These are phyloP conservation scores for Aspergillus nanangensis DNA, from an alignment of 495 filamentous ascomycete species.

Conservation along the genomic window DNA sequence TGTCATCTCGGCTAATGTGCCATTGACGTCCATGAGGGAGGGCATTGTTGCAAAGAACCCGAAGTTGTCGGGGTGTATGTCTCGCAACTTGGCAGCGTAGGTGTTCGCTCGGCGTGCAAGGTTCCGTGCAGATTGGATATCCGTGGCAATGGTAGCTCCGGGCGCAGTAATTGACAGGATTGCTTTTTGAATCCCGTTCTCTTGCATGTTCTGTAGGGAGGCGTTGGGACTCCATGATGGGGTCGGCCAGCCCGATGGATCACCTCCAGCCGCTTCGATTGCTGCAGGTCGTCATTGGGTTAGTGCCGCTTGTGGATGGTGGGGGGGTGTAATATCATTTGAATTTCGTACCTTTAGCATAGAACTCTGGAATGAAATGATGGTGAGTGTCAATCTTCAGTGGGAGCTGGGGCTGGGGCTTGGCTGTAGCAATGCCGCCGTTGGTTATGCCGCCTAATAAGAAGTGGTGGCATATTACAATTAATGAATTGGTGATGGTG, in stretches of 20 bases:
- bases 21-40: constrained; percentile 28
- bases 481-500: no score
- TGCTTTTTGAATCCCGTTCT: constrained; percentile 29
- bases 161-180: constrained; percentile 47
- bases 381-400: constrained; percentile 39
- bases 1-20: constrained; percentile 36
- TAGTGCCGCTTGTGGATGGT: not conserved
- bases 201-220: constrained; percentile 28
- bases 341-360: constrained; percentile 29
- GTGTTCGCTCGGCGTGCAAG: constrained; percentile 42
- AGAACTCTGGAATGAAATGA: constrained; percentile 35
- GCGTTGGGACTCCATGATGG: constrained; percentile 29
- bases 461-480: no score
- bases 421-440: no score
- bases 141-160: constrained; percentile 28
- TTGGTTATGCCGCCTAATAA: no score
- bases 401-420: no score
- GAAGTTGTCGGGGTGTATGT: constrained; percentile 32
- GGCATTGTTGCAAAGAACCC: constrained; percentile 48
- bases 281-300: constrained; percentile 11
- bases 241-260: constrained; percentile 31
- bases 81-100: constrained; percentile 32
- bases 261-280: constrained; percentile 24
- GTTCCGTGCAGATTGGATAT: constrained; percentile 8
- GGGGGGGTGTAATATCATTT: no score